phyloP scores from a whole-genome alignment of 208 protist species.

The Wallacemonas sp. region DNA sequence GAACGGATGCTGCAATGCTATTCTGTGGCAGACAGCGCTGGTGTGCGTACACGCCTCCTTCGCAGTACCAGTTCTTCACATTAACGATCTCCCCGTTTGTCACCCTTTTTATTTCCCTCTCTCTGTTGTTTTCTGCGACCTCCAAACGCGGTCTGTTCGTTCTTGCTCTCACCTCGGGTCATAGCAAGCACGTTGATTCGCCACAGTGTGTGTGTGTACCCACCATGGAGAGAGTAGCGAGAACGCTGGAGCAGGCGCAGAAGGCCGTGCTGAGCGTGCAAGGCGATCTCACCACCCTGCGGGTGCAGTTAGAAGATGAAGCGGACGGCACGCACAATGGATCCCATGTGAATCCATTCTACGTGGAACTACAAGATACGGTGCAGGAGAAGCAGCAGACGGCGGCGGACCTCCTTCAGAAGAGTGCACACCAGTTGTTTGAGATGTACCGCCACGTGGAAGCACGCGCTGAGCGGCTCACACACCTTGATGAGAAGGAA shows the following conservation, averaged over 20 bases:
- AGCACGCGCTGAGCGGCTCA: slow-evolving; percentile 18
- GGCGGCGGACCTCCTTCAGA: slow-evolving; percentile 36
- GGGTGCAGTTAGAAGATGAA: slow-evolving; percentile 15
- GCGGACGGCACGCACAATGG: not conserved
- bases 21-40: no score
- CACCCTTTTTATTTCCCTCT: slow-evolving; percentile 3
- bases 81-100: not conserved
- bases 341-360: slow-evolving; percentile 8
- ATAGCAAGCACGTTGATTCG: not conserved
- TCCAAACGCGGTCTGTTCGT: no score
- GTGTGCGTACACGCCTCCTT: no score
- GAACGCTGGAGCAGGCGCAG: slow-evolving; percentile 35
- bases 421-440: slow-evolving; percentile 20
- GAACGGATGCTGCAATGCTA: no score
- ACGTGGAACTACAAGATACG: slow-evolving; percentile 15
- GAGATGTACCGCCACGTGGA: slow-evolving; percentile 26
- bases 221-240: slow-evolving; percentile 49
- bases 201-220: no score
- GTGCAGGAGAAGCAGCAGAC: slow-evolving; percentile 44
- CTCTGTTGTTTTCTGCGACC: not conserved
- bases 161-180: no score
- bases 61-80: no score
- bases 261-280: slow-evolving; percentile 34
- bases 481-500: slow-evolving; percentile 27
- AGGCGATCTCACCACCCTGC: slow-evolving; percentile 30